Conservation (phyloP, 306 rosid species). For the Dalbergia oliveri region DNA sequence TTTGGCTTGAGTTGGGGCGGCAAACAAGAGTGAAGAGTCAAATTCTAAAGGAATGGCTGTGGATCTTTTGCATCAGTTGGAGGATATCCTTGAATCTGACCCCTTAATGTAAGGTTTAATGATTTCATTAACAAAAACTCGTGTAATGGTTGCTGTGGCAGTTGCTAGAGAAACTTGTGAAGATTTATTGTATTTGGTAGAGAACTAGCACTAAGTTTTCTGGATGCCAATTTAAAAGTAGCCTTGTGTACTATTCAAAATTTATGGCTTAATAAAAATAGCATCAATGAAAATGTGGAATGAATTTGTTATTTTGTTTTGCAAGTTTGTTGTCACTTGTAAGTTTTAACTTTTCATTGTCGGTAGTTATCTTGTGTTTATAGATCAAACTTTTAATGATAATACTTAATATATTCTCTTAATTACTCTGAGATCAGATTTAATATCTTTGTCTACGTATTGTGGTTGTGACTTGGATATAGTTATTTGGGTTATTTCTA, state of each 20-base stretch:
- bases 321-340: too few species aligned
- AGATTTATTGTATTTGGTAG: slow-evolving; percentile 24
- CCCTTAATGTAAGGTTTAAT: slow-evolving; percentile 69
- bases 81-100: slow-evolving; percentile 74
- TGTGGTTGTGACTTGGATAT: too few species aligned
- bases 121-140: background rate
- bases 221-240: slow-evolving; percentile 11
- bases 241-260: background rate
- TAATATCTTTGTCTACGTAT: too few species aligned
- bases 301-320: too few species aligned
- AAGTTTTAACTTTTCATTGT: too few species aligned
- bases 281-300: too few species aligned
- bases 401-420: too few species aligned
- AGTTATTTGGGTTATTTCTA: too few species aligned
- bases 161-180: slow-evolving; percentile 13
- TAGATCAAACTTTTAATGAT: too few species aligned
- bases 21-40: slow-evolving; percentile 52
- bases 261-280: too few species aligned
- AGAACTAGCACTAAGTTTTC: slow-evolving; percentile 1
- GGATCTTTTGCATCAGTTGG: slow-evolving; percentile 67
- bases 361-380: too few species aligned
- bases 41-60: slow-evolving; percentile 40
- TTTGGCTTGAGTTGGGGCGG: slow-evolving; percentile 15
- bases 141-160: slow-evolving; percentile 15
- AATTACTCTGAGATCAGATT: too few species aligned